Evolutionary conservation across 2,329 filamentous ascomycete genomes (phyloP).

Genomic region (Botrytis aclada): DNA sequence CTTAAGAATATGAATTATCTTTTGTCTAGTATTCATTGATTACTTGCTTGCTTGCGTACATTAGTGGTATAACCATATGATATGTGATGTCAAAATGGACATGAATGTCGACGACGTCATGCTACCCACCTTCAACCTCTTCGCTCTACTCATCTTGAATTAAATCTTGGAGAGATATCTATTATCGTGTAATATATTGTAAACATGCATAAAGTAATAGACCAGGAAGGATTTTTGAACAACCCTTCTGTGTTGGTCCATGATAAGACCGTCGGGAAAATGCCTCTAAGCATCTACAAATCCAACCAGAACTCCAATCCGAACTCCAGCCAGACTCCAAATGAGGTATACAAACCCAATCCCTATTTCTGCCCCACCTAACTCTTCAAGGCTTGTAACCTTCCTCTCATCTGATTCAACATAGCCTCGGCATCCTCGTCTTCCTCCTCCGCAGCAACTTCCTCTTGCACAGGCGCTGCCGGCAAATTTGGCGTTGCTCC

Average conservation of each 20-base stretch:
- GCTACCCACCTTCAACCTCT: background rate
- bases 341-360: background rate
- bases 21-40: background rate
- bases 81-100: background rate
- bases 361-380: conserved; percentile 40
- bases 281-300: conserved; percentile 4
- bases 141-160: background rate
- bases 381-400: conserved; percentile 87
- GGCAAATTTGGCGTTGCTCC: conserved; percentile 55
- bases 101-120: background rate
- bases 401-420: conserved; percentile 89
- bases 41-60: background rate
- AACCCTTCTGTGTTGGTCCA: background rate
- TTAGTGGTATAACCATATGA: background rate
- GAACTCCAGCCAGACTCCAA: conserved; percentile 12
- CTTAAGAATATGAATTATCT: background rate
- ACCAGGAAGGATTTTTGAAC: background rate
- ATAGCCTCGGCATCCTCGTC: conserved; percentile 87
- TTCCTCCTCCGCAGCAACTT: conserved; percentile 61
- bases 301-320: background rate
- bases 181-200: background rate
- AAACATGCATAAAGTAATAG: background rate
- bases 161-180: background rate
- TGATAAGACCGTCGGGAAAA: background rate
- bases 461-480: conserved; percentile 48